Evolutionary conservation across 257 asterid species (phyloP).

Genomic region (Rehmannia glutinosa): DNA sequence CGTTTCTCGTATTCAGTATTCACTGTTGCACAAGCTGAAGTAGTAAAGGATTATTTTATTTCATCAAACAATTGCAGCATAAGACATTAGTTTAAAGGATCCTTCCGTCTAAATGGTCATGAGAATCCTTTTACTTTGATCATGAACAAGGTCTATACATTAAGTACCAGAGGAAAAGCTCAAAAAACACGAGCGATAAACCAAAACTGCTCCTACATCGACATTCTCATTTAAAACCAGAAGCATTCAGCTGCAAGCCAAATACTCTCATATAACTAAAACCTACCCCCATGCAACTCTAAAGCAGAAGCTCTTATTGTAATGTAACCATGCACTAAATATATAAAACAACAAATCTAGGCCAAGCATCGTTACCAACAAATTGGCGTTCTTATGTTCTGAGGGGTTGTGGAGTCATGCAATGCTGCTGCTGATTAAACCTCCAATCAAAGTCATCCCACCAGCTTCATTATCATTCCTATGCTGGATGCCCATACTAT

Average conservation of each 20-base stretch:
- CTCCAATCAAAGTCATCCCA: conserved; percentile 20
- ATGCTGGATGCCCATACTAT: conserved; percentile 5
- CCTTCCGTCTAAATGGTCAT: neutral
- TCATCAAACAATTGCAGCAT: neutral
- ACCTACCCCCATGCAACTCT: neutral
- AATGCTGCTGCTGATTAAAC: conserved; percentile 57
- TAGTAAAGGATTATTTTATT: neutral
- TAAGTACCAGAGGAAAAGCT: neutral
- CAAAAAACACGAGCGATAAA: neutral
- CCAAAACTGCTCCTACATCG: neutral
- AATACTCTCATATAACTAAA: neutral
- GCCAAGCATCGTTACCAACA: conserved; percentile 42
- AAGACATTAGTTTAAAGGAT: neutral
- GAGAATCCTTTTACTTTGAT: neutral
- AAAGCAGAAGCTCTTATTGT: neutral
- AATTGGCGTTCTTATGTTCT: conserved; percentile 36
- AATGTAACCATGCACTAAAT: too few relatives aligned
- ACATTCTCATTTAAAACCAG: neutral
- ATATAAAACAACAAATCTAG: too few relatives aligned
- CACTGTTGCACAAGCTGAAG: neutral
- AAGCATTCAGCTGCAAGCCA: neutral
- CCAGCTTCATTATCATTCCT: conserved; percentile 3
- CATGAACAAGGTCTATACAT: neutral
- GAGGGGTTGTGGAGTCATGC: conserved; percentile 53
- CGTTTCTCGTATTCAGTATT: too few relatives aligned